These are phyloP conservation scores for Epichloe festucae DNA, from an alignment of 2,329 filamentous ascomycete genomes.

Conservation along the genomic window DNA sequence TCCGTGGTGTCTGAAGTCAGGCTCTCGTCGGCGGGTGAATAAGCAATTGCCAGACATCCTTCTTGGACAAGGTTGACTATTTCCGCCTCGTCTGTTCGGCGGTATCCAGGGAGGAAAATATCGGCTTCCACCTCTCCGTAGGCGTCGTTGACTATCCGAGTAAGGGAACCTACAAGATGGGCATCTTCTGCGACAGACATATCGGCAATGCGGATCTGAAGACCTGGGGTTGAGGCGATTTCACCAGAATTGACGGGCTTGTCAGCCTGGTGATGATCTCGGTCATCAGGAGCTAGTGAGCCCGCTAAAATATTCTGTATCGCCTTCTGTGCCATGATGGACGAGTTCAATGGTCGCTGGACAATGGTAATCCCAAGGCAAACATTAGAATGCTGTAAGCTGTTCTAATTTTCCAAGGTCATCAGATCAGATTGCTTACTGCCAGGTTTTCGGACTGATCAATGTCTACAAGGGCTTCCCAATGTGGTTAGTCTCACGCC, in stretches of 20 bases:
- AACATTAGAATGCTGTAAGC: background rate
- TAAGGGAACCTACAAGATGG: constrained; percentile 7
- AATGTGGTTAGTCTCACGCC: too few relatives aligned
- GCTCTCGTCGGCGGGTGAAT: background rate
- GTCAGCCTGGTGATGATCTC: background rate
- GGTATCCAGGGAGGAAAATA: constrained; percentile 15
- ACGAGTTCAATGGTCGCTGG: background rate
- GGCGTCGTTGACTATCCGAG: constrained; percentile 15
- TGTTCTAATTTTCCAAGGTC: too few relatives aligned
- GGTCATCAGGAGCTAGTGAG: background rate
- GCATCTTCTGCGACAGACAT: constrained; percentile 9
- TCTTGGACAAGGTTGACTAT: constrained; percentile 11
- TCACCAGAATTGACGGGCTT: background rate
- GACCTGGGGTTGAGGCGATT: background rate
- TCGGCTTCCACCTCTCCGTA: constrained; percentile 14
- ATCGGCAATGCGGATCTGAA: constrained; percentile 12
- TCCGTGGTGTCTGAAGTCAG: background rate
- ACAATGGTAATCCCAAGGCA: background rate
- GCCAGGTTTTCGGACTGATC: too few relatives aligned
- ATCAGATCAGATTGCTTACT: too few relatives aligned
- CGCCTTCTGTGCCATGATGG: background rate
- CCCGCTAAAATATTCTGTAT: background rate
- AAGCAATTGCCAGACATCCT: constrained; percentile 14
- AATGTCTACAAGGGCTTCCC: too few relatives aligned
- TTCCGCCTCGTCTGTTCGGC: constrained; percentile 12